phyloP scores from a whole-genome alignment of 2,329 filamentous ascomycete genomes.

The Claviceps capensis region DNA sequence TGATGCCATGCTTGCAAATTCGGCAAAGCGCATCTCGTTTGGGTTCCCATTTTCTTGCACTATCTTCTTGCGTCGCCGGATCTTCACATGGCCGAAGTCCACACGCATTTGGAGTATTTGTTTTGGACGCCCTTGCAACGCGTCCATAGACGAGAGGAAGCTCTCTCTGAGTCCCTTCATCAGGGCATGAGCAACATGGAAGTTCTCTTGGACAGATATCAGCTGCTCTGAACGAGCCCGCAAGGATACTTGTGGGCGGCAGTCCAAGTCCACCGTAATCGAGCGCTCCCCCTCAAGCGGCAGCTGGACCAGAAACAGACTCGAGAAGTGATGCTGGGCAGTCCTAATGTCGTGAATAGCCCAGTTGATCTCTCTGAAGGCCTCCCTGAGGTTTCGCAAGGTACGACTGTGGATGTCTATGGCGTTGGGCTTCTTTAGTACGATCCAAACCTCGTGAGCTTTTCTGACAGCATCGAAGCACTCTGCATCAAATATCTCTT shows the following conservation, averaged over 20 bases:
- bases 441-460: conserved; percentile 19
- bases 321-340: conserved; percentile 11
- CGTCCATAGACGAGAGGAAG: conserved; percentile 9
- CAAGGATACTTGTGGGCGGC: conserved; percentile 11
- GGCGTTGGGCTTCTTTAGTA: conserved; percentile 10
- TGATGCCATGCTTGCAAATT: conserved; percentile 14
- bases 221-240: not conserved
- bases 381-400: conserved; percentile 14
- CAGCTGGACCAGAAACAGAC: conserved; percentile 16
- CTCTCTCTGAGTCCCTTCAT: not conserved
- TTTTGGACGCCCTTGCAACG: conserved; percentile 12
- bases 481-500: conserved; percentile 11
- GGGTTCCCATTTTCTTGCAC: not conserved
- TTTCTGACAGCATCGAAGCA: conserved; percentile 17
- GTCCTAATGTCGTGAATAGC: conserved; percentile 19
- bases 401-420: conserved; percentile 15
- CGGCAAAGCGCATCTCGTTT: conserved; percentile 12
- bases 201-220: not conserved
- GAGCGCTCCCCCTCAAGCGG: conserved; percentile 7
- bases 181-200: not conserved
- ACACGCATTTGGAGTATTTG: conserved; percentile 18
- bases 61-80: conserved; percentile 15
- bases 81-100: conserved; percentile 18
- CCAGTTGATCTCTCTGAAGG: conserved; percentile 17
- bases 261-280: conserved; percentile 13